Conservation (phyloP, 1,284 basidiomycete species). For the Polyporus tsugae region DNA sequence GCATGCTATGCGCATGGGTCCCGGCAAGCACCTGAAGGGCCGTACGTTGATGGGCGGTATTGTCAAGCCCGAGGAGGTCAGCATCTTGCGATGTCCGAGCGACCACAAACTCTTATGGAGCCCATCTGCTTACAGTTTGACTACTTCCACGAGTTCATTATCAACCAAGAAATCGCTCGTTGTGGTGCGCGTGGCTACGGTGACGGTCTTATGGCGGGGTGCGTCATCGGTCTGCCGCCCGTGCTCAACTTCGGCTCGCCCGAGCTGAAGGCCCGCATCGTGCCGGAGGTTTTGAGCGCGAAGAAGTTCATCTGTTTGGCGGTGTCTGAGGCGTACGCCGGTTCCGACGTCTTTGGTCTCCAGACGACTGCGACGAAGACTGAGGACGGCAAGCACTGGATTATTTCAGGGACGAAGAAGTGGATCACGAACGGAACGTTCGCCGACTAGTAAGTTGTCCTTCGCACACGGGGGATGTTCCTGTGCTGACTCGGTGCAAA, state of each 20-base stretch:
- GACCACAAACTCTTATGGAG: neutral
- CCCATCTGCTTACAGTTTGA: slow-evolving; percentile 63
- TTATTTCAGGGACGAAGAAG: slow-evolving; percentile 84
- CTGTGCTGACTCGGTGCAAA: slow-evolving; percentile 26
- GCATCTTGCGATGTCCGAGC: slow-evolving; percentile 27
- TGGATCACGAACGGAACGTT: slow-evolving; percentile 89
- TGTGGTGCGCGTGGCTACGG: slow-evolving; percentile 68
- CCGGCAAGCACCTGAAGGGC: slow-evolving; percentile 86
- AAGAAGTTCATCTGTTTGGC: slow-evolving; percentile 87
- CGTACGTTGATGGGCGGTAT: slow-evolving; percentile 82
- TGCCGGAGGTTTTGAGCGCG: slow-evolving; percentile 83
- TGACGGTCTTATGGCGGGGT: slow-evolving; percentile 69
- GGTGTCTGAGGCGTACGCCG: slow-evolving; percentile 84
- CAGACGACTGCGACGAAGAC: slow-evolving; percentile 85
- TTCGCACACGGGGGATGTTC: neutral
- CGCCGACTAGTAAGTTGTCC: slow-evolving; percentile 53
- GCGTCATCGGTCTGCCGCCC: slow-evolving; percentile 46
- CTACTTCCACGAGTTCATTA: slow-evolving; percentile 89
- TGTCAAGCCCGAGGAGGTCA: slow-evolving; percentile 86
- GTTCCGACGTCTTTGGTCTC: slow-evolving; percentile 88
- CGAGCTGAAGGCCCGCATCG: slow-evolving; percentile 79
- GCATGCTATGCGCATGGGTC: slow-evolving; percentile 92
- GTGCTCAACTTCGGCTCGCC: slow-evolving; percentile 86
- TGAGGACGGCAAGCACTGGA: slow-evolving; percentile 86
- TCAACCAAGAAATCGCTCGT: slow-evolving; percentile 87